Conservation (phyloP, 2,329 filamentous ascomycete species). For the Alternaria gaisen region DNA sequence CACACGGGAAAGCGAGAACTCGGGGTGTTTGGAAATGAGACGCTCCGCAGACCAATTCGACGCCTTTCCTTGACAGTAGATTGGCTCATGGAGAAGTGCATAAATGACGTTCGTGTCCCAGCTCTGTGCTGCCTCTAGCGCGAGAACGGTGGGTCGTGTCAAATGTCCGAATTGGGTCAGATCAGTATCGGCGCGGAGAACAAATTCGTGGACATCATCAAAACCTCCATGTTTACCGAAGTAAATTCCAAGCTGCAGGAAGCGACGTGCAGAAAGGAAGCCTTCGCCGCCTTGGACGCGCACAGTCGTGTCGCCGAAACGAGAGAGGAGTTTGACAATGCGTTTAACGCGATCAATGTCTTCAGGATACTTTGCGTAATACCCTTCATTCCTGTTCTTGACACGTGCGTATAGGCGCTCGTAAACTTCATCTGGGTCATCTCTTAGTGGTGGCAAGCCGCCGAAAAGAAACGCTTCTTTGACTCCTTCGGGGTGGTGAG, state of each 20-base stretch:
- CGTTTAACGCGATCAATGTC: constrained; percentile 74
- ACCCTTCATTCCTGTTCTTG: constrained; percentile 75
- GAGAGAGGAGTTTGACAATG: constrained; percentile 71
- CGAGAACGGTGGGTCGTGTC: constrained; percentile 73
- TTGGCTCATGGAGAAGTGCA: constrained; percentile 84
- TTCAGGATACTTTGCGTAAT: constrained; percentile 86
- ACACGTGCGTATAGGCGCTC: constrained; percentile 73
- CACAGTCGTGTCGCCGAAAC: constrained; percentile 65
- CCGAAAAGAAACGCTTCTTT: constrained; percentile 85
- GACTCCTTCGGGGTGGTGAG: constrained; percentile 77
- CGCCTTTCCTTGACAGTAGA: constrained; percentile 76
- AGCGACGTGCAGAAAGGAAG: constrained; percentile 72
- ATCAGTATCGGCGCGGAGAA: constrained; percentile 76
- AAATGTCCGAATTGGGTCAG: constrained; percentile 79
- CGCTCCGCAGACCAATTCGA: constrained; percentile 80
- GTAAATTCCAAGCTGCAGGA: constrained; percentile 78
- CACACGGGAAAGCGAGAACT: constrained; percentile 54
- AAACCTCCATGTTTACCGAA: constrained; percentile 75
- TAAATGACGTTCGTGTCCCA: constrained; percentile 86
- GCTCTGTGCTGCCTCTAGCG: constrained; percentile 71
- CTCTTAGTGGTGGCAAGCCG: constrained; percentile 80
- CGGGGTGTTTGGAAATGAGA: constrained; percentile 62
- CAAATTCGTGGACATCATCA: constrained; percentile 59
- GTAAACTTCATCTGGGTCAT: constrained; percentile 78
- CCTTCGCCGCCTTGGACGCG: constrained; percentile 75